Evolutionary conservation across 1,284 basidiomycete species (phyloP), one percentile per base, ranked within the genome.

Genomic region (Phellinidium pouzarii): DNA sequence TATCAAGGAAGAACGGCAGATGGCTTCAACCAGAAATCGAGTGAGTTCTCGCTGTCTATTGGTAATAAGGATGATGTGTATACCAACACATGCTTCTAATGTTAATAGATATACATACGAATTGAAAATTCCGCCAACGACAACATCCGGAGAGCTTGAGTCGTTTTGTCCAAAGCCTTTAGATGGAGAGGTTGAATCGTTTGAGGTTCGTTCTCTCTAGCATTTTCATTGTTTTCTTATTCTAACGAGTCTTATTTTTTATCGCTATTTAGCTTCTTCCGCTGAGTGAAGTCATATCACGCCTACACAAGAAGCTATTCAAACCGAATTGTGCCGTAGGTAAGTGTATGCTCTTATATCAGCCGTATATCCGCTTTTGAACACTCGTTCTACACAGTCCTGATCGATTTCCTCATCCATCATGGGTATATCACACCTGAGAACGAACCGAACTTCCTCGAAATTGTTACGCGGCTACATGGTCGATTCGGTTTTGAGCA

Each of bases 121-220:
- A 61, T 71, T 95, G 49, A 67, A 70, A 43, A 75, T 94, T 23
- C 90, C 90, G 14, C 37, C 27, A 4, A 44, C 12, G 19, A 14
- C 36, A 0, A 57, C 72, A 1, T 70, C 68, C 44, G 63, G 70
- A 14, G 76, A 80, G 56, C 62, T 74, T 22, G 55, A 61, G 6
- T 60, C 67, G 3, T 82, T 90, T 58, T 69, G 76, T 38, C 89
- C 91, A 0, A 75, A 73, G 44, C 94, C 94, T 0, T 74, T 82
- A 36, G 95, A 98, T 60, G 93, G 90, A 27, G 95, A 98, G 66
- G 94, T 97, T 3, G 92, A 96, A 64, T 85, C 78, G 1, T 98
- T 97, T 61, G 82, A 87, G 71, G 88, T 87, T 52, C 54, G 68
- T 58, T 11, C 20, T 17, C 26, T 1, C n/a, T 26, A 25, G 12